These are phyloP conservation scores for Emergomyces africanus DNA, from an alignment of 2,329 filamentous ascomycete species.

Conservation along the genomic window DNA sequence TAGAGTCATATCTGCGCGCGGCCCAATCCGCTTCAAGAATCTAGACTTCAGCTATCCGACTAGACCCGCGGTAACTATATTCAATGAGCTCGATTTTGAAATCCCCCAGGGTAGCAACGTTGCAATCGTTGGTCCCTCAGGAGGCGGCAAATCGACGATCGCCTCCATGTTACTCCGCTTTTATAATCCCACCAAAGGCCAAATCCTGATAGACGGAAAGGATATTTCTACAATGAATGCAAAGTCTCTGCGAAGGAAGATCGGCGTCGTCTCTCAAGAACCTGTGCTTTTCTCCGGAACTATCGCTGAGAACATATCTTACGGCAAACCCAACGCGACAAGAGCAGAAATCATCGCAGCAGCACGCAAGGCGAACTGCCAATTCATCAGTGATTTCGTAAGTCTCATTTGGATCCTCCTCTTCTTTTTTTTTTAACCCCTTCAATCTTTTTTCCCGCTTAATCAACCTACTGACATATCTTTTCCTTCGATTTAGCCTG, in stretches of 20 bases:
- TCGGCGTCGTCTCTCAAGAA: slow-evolving; percentile 91
- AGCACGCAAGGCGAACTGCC: slow-evolving; percentile 85
- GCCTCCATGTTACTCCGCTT: slow-evolving; percentile 84
- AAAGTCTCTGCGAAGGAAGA: slow-evolving; percentile 81
- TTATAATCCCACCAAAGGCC: slow-evolving; percentile 68
- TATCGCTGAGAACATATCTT: slow-evolving; percentile 75
- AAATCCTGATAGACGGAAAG: slow-evolving; percentile 69
- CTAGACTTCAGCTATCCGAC: slow-evolving; percentile 90
- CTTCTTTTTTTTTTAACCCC: background rate
- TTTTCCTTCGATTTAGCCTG: slow-evolving; percentile 43
- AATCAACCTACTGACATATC: background rate
- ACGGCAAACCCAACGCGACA: slow-evolving; percentile 69
- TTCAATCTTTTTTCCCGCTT: slow-evolving; percentile 3
- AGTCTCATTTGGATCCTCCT: slow-evolving; percentile 20
- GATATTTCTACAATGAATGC: slow-evolving; percentile 81
- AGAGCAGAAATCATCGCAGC: slow-evolving; percentile 72
- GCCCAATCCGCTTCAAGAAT: slow-evolving; percentile 75
- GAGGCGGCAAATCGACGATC: slow-evolving; percentile 92
- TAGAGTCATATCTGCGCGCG: slow-evolving; percentile 70
- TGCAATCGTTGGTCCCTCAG: slow-evolving; percentile 90
- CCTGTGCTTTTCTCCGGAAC: slow-evolving; percentile 79
- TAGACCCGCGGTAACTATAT: slow-evolving; percentile 79
- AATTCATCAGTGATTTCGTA: slow-evolving; percentile 87
- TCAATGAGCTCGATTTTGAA: slow-evolving; percentile 75
- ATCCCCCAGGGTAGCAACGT: slow-evolving; percentile 92